phyloP scores from a whole-genome alignment of 306 rosid genomes.

The Prinsepia uniflora region DNA sequence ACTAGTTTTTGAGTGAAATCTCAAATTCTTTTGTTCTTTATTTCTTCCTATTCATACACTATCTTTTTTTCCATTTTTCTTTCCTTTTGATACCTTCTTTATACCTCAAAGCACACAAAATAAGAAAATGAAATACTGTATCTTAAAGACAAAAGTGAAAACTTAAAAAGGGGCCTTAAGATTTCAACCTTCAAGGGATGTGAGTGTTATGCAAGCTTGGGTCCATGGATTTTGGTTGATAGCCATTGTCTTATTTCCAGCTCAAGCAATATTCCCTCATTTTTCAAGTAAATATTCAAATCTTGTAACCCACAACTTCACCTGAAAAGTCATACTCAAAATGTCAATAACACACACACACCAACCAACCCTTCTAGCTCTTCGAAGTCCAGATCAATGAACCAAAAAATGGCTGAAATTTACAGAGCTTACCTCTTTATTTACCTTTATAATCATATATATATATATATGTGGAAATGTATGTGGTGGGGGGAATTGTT shows the following conservation, averaged over 20 bases:
- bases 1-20: no score
- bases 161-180: neutral
- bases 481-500: constrained; percentile 28
- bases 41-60: no score
- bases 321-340: constrained; percentile 35
- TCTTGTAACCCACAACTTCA: neutral
- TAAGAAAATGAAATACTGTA: no score
- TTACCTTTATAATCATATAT: constrained; percentile 9
- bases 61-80: no score
- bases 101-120: no score
- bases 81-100: no score
- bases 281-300: neutral
- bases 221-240: constrained; percentile 17
- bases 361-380: neutral
- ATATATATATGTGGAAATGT: constrained; percentile 42
- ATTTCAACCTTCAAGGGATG: neutral
- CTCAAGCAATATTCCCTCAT: constrained; percentile 11
- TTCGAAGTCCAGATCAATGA: constrained; percentile 15
- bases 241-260: constrained; percentile 17
- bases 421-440: constrained; percentile 32
- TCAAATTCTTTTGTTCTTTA: no score
- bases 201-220: constrained; percentile 16
- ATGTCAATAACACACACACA: constrained; percentile 23
- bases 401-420: constrained; percentile 20
- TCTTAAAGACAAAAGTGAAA: no score